Evolutionary conservation across 345 rosid species (phyloP).

Genomic region (Firmiana major): DNA sequence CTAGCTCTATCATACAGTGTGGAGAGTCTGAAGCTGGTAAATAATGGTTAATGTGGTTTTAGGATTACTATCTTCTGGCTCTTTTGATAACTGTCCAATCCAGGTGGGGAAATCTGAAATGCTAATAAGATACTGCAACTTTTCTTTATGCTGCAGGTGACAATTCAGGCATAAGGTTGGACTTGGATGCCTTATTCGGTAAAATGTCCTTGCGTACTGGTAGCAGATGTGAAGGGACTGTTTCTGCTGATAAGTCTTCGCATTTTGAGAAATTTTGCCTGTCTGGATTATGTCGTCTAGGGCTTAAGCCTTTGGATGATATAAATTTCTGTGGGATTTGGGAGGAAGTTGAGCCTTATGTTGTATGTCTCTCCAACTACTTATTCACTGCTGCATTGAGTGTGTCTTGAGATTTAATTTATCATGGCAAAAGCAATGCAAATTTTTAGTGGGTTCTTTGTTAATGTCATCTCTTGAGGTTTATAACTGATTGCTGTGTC

Average conservation of each 20-base stretch:
- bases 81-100: neutral
- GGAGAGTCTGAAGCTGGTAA: slow-evolving; percentile 25
- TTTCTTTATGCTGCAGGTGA: slow-evolving; percentile 31
- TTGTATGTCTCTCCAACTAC: slow-evolving; percentile 39
- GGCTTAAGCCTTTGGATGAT: slow-evolving; percentile 48
- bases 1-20: slow-evolving; percentile 5
- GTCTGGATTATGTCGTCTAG: slow-evolving; percentile 72
- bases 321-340: slow-evolving; percentile 48
- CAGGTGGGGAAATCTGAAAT: slow-evolving; percentile 6
- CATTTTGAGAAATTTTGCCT: slow-evolving; percentile 56
- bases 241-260: slow-evolving; percentile 33
- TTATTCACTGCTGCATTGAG: neutral
- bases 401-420: neutral
- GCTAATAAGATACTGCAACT: neutral
- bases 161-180: slow-evolving; percentile 17
- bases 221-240: slow-evolving; percentile 19
- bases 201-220: slow-evolving; percentile 19
- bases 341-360: slow-evolving; percentile 58
- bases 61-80: slow-evolving; percentile 2
- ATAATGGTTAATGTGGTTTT: neutral
- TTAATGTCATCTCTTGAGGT: neutral
- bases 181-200: slow-evolving; percentile 15
- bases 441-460: neutral
- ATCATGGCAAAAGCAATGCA: neutral
- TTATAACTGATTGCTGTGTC: neutral